phyloP scores from a whole-genome alignment of 805 yeast genomes.

The Pichia thaimueangensis region DNA sequence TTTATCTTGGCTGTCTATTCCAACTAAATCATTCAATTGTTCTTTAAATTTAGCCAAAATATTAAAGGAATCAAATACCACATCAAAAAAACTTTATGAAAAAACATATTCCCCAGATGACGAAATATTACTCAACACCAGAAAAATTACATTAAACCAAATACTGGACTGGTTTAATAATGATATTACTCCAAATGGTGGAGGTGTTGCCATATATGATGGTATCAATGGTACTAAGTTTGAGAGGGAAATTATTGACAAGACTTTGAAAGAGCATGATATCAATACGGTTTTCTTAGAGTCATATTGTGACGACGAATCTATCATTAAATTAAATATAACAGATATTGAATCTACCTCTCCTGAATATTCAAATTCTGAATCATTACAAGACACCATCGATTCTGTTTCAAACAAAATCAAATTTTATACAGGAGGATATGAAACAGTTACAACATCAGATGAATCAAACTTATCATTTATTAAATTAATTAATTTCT shows the following conservation, averaged over 20 bases:
- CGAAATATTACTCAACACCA: slow-evolving; percentile 62
- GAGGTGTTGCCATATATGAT: slow-evolving; percentile 84
- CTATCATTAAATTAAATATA: slow-evolving; percentile 62
- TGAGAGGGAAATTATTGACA: slow-evolving; percentile 59
- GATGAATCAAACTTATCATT: slow-evolving; percentile 66
- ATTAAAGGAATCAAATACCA: slow-evolving; percentile 52
- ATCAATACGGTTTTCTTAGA: slow-evolving; percentile 91
- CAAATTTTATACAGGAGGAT: slow-evolving; percentile 61
- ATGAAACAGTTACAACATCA: slow-evolving; percentile 64
- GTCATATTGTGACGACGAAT: slow-evolving; percentile 82
- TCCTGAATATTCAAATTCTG: slow-evolving; percentile 63
- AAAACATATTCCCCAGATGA: slow-evolving; percentile 40
- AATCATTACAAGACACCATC: slow-evolving; percentile 66
- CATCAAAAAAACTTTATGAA: slow-evolving; percentile 60
- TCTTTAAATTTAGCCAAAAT: slow-evolving; percentile 73
- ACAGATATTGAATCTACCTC: slow-evolving; percentile 70
- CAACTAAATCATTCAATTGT: slow-evolving; percentile 82
- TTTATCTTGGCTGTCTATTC: slow-evolving; percentile 84
- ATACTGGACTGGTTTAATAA: slow-evolving; percentile 82
- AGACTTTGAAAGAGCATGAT: slow-evolving; percentile 48
- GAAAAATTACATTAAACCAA: slow-evolving; percentile 63
- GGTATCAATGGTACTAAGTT: slow-evolving; percentile 83
- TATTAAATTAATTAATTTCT: slow-evolving; percentile 81
- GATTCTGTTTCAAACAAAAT: slow-evolving; percentile 71
- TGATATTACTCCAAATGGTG: slow-evolving; percentile 66